Conservation (phyloP, 257 asterid species). For the Euphrasia confusa region DNA sequence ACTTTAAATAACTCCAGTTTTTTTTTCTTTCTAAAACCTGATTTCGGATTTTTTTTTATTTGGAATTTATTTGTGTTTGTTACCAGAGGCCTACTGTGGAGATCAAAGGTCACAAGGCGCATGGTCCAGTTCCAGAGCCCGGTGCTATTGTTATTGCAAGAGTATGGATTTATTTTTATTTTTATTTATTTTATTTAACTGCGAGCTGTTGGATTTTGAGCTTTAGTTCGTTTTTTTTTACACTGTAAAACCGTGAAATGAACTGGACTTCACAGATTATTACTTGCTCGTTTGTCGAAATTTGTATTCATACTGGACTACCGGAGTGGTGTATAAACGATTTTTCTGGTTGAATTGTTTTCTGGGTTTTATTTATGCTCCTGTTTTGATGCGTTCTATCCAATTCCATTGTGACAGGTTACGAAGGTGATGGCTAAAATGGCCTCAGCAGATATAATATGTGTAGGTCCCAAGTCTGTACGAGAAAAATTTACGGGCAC, state of each 20-base stretch:
- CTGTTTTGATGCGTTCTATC: background rate
- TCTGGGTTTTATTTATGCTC: background rate
- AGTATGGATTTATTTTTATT: constrained; percentile 41
- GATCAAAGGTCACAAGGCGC: constrained; percentile 86
- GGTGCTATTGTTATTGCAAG: constrained; percentile 75
- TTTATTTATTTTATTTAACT: background rate
- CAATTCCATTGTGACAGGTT: constrained; percentile 41
- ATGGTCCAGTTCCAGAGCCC: constrained; percentile 93
- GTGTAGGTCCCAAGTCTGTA: constrained; percentile 85
- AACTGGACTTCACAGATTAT: background rate
- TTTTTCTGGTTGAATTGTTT: background rate
- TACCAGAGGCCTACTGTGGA: constrained; percentile 69
- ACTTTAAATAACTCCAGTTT: background rate
- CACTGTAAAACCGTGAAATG: background rate
- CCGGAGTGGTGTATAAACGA: background rate
- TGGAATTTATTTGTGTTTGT: constrained; percentile 24
- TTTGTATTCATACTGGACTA: constrained; percentile 5
- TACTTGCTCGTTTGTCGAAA: constrained; percentile 9
- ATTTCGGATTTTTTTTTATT: background rate
- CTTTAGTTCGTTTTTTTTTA: constrained; percentile 7
- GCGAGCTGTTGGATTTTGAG: background rate
- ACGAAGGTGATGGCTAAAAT: constrained; percentile 90
- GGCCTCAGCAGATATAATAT: constrained; percentile 80
- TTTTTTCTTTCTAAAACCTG: background rate
- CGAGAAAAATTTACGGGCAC: constrained; percentile 75